Evolutionary conservation across 139 green algal species (phyloP), one percentile per base, ranked within the genome.

Genomic region (Yamagishiella unicocca): DNA sequence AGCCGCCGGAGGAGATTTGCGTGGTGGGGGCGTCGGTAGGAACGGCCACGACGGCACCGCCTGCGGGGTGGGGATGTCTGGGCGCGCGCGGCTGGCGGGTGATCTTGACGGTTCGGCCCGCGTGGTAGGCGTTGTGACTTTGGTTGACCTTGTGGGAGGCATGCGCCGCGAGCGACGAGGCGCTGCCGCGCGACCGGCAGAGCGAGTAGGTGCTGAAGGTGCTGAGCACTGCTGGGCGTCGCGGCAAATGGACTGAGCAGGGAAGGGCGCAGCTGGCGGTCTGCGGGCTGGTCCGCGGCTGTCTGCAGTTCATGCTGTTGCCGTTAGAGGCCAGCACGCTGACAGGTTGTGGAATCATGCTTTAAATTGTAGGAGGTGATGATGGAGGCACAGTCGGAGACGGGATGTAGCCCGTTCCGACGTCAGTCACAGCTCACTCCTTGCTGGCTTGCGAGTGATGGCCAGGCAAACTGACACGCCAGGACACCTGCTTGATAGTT

Each of bases 91-190:
- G 55, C 37, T 35, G 55, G 4, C 55, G 55, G 38, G 77, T 42
- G 14, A 84, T 84, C 37, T 58, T 73, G 14, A 84, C 77, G 27
- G 77, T 84, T 27, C 77, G 55, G 24, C 7, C 53, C 29, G 9
- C 31, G 19, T 70, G 53, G 55, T 21, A 33, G 25, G 2, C 4
- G 12, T 67, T 14, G 27, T 40, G 53, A 8, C 22, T 22, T 6
- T 83, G 76, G n/a, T 74, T n/a, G 2, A 38, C n/a, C 35, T 37
- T 43, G 19, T 62, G 10, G 0, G 43, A 64, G 7, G 73, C 73
- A 12, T 55, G 40, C 21, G 42, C 1, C 27, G 43, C 72, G 27
- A 42, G 25, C n/a, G 43, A 31, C 29, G 43, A 62, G 1, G 42
- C 72, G 42, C 43, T 27, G 42, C 29, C 46, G 17, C 53, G 46